phyloP scores from a whole-genome alignment of 208 protist species.

The Wallacemonas sp. region DNA sequence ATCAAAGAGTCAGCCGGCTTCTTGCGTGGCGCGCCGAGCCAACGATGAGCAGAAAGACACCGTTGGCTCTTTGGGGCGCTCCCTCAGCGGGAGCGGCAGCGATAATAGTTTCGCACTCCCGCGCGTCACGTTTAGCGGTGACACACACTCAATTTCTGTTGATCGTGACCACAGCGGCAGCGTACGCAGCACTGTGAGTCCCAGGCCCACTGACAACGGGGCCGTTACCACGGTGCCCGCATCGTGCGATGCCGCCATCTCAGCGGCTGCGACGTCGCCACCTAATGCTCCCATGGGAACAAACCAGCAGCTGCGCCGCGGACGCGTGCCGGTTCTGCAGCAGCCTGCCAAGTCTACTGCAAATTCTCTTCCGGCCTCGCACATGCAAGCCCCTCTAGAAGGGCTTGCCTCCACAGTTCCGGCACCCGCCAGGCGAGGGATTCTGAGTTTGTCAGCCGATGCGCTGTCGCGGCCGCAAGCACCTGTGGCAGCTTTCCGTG shows the following conservation, averaged over 20 bases:
- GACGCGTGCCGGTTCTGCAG: constrained; percentile 2
- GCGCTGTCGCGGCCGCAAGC: neutral
- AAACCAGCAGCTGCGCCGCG: too few species aligned
- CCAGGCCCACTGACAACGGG: too few species aligned
- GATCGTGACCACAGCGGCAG: neutral
- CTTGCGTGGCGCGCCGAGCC: neutral
- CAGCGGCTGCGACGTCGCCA: neutral
- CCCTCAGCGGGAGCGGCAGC: neutral
- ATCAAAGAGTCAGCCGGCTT: neutral
- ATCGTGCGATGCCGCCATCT: neutral
- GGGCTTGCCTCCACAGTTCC: too few species aligned
- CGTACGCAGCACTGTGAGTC: neutral
- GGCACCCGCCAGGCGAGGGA: too few species aligned
- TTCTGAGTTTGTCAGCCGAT: too few species aligned
- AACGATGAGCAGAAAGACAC: neutral
- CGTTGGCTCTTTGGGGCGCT: neutral
- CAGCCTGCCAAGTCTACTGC: constrained; percentile 2
- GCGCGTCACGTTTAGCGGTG: constrained; percentile 5
- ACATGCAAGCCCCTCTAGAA: neutral
- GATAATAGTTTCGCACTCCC: constrained; percentile 2
- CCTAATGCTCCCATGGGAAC: too few species aligned
- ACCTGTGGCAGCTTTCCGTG: neutral
- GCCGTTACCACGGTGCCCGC: too few species aligned
- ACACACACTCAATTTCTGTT: neutral
- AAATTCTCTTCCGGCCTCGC: too few species aligned